Percentiles rank a stretch among this genome's conserved stretches.
Conservation (phyloP, 441 rosid species). For the Theobroma grandiflorum region DNA sequence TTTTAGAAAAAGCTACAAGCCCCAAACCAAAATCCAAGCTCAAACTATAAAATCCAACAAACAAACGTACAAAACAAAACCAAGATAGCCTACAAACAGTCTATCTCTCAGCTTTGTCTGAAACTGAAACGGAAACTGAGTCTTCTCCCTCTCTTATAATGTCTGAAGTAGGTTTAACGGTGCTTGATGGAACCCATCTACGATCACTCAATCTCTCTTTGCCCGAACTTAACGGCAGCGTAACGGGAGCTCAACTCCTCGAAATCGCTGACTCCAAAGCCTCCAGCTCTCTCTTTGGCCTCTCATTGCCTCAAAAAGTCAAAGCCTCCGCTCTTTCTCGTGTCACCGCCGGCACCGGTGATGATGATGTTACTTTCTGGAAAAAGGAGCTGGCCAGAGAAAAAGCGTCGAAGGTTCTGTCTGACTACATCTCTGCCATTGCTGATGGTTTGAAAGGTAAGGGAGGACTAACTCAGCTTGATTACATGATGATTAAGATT, state of each 20-base stretch:
- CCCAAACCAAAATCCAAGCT: too few species aligned
- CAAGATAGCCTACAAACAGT: too few species aligned
- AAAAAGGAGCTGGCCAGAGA: slow-evolving; percentile 39
- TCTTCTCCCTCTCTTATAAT: slow-evolving; percentile 43
- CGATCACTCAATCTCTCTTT: slow-evolving; percentile 53
- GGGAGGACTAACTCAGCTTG: slow-evolving; percentile 6
- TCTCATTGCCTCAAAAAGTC: slow-evolving; percentile 65
- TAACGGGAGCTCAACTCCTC: slow-evolving; percentile 69
- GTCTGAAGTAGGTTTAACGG: slow-evolving; percentile 62
- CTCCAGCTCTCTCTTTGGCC: slow-evolving; percentile 56
- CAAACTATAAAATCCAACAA: too few species aligned
- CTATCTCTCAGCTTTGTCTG: neutral
- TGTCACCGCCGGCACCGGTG: slow-evolving; percentile 32
- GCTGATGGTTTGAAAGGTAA: slow-evolving; percentile 74
- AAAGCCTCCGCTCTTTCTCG: slow-evolving; percentile 56
- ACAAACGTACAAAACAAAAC: too few species aligned
- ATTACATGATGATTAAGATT: neutral
- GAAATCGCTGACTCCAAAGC: slow-evolving; percentile 64
- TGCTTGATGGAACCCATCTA: slow-evolving; percentile 70
- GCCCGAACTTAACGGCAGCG: slow-evolving; percentile 38
- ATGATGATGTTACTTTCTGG: slow-evolving; percentile 44
- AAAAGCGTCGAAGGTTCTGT: slow-evolving; percentile 46
- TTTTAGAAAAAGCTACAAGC: too few species aligned
- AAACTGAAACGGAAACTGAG: too few species aligned
- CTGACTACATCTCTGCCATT: slow-evolving; percentile 57